A percentile compares a stretch with the other conserved stretches of the same genome.
Conservation (phyloP, 2,329 filamentous ascomycete genomes). For the Pestalotiopsis sp. region DNA sequence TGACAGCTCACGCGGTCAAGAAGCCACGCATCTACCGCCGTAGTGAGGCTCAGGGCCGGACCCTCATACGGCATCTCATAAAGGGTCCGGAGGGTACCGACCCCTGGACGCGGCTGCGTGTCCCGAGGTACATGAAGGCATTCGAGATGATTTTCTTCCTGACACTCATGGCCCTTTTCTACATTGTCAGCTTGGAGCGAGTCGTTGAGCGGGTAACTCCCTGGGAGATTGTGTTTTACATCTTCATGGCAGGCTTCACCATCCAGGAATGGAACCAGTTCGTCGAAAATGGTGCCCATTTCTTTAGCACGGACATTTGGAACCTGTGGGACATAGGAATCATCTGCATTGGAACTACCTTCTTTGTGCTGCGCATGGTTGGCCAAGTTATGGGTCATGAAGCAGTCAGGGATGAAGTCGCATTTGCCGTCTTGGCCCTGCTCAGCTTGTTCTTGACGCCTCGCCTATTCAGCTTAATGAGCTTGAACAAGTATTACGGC, state of each 20-base stretch:
- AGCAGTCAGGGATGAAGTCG: neutral
- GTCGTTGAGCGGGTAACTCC: neutral
- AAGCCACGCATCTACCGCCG: slow-evolving; percentile 1
- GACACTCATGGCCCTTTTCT: neutral
- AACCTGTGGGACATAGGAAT: neutral
- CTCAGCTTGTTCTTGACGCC: neutral
- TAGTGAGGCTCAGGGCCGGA: neutral
- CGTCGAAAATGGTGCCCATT: neutral
- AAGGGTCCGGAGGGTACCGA: neutral
- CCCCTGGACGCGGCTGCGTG: neutral
- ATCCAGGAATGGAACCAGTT: neutral
- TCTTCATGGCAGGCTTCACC: neutral
- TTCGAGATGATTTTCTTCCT: slow-evolving; percentile 6
- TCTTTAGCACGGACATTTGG: slow-evolving; percentile 5
- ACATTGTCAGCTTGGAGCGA: neutral
- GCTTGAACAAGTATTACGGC: slow-evolving; percentile 4
- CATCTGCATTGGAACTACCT: neutral
- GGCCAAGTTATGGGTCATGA: neutral
- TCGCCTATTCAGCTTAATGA: neutral
- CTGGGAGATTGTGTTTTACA: neutral
- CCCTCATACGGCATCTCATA: neutral
- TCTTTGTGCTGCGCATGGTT: slow-evolving; percentile 5
- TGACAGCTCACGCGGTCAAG: neutral
- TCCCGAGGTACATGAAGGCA: slow-evolving; percentile 4
- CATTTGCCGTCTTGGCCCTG: neutral